Conservation (phyloP, 352 stramenopile species). For the Globisporangium emineosum region DNA sequence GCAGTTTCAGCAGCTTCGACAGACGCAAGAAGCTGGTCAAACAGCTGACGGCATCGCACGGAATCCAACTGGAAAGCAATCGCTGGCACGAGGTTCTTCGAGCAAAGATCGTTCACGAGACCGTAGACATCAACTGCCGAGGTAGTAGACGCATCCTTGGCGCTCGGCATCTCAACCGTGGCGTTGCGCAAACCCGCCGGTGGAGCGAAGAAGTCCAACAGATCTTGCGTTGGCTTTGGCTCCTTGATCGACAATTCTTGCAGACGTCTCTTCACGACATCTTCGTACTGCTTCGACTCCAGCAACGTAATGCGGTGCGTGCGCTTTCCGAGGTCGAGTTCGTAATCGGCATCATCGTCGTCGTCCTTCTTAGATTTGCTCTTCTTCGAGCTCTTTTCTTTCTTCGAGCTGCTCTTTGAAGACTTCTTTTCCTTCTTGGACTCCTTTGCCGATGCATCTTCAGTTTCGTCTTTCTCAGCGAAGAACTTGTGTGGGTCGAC, state of each 20-base stretch:
- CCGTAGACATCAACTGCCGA: constrained; percentile 66
- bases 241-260: constrained; percentile 87
- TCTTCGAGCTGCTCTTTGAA: constrained; percentile 28
- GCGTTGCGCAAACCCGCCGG: constrained; percentile 60
- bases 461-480: constrained; percentile 39
- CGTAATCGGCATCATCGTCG: constrained; percentile 56
- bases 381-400: constrained; percentile 58
- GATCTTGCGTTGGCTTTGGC: constrained; percentile 79
- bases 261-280: constrained; percentile 92
- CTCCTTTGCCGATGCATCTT: constrained; percentile 16
- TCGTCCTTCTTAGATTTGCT: constrained; percentile 71
- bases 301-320: constrained; percentile 95
- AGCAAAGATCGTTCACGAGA: constrained; percentile 64
- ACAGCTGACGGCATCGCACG: constrained; percentile 84
- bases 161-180: constrained; percentile 48
- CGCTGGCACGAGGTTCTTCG: constrained; percentile 62
- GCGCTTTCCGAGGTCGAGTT: constrained; percentile 70
- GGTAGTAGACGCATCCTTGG: constrained; percentile 44
- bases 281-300: constrained; percentile 97
- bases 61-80: constrained; percentile 89
- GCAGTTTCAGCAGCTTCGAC: constrained; percentile 71
- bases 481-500: constrained; percentile 96
- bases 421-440: constrained; percentile 33
- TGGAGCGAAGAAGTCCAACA: constrained; percentile 82
- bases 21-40: constrained; percentile 70